Evolutionary conservation across 345 rosid genomes (phyloP).

Genomic region (Clarkia xantiana): DNA sequence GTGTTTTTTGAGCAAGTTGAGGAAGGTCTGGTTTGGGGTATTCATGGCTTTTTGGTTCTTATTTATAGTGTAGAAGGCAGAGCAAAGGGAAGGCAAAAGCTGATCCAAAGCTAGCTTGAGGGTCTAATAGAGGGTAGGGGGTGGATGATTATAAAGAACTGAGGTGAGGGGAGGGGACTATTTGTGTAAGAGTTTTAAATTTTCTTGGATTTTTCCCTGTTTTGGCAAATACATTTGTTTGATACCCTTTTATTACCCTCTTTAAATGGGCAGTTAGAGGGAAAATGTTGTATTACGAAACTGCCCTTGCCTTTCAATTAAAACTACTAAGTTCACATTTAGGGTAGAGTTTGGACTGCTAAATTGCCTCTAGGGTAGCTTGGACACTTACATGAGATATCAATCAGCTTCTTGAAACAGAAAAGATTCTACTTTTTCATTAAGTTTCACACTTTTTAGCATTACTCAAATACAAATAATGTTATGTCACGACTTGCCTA

Average conservation of each 20-base stretch:
- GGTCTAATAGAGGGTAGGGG: constrained; percentile 22
- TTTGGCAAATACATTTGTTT: constrained; percentile 33
- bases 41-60: constrained; percentile 19
- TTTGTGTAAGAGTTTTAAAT: constrained; percentile 24
- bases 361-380: constrained; percentile 4
- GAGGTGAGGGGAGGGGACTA: neutral
- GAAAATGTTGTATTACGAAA: constrained; percentile 9
- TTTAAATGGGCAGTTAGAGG: constrained; percentile 22
- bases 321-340: constrained; percentile 11
- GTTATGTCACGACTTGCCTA: too few species aligned
- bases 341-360: neutral
- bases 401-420: too few species aligned
- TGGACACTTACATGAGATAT: too few species aligned
- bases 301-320: constrained; percentile 13
- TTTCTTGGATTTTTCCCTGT: constrained; percentile 39
- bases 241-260: constrained; percentile 15
- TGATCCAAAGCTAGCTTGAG: constrained; percentile 22
- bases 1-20: constrained; percentile 1
- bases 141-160: constrained; percentile 31
- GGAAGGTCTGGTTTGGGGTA: constrained; percentile 15
- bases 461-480: too few species aligned
- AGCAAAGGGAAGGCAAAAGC: constrained; percentile 29
- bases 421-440: too few species aligned
- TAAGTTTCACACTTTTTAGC: too few species aligned
- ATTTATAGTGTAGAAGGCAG: constrained; percentile 25